Evolutionary conservation across 2,329 filamentous ascomycete genomes (phyloP).

Genomic region (Trichoderma gracile): DNA sequence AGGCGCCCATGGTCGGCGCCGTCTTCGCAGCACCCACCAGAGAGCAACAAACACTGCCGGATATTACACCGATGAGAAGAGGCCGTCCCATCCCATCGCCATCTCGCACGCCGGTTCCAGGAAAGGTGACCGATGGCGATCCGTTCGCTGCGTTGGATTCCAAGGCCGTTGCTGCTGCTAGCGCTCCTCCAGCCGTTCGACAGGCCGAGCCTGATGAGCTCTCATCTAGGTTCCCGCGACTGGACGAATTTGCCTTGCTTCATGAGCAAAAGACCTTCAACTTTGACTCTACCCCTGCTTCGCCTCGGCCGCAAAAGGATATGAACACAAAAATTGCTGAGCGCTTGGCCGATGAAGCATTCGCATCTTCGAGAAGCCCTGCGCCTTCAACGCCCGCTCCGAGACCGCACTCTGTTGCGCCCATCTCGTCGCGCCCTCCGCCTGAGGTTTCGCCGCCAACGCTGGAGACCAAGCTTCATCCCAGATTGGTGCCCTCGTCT

Average conservation of each 20-base stretch:
- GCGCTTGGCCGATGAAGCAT: slow-evolving; percentile 81
- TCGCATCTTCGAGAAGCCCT: slow-evolving; percentile 52
- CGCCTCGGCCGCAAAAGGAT: slow-evolving; percentile 48
- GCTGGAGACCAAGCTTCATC: slow-evolving; percentile 35
- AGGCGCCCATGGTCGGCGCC: slow-evolving; percentile 70
- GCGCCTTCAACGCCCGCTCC: slow-evolving; percentile 30
- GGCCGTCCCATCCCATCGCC: slow-evolving; percentile 60
- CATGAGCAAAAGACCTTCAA: slow-evolving; percentile 87
- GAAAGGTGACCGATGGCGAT: slow-evolving; percentile 65
- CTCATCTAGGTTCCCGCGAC: slow-evolving; percentile 79
- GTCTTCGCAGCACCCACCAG: slow-evolving; percentile 73
- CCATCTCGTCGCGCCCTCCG: slow-evolving; percentile 26
- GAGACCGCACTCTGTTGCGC: slow-evolving; percentile 38
- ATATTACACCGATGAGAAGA: slow-evolving; percentile 91
- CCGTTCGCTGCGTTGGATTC: slow-evolving; percentile 90
- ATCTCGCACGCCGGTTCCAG: slow-evolving; percentile 38
- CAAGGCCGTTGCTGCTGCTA: slow-evolving; percentile 34
- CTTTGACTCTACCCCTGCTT: slow-evolving; percentile 49
- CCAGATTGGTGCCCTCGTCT: slow-evolving; percentile 45
- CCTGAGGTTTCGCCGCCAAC: slow-evolving; percentile 29
- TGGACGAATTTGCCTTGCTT: slow-evolving; percentile 89
- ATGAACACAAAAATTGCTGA: slow-evolving; percentile 70
- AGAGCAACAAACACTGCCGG: slow-evolving; percentile 73
- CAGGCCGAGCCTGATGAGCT: slow-evolving; percentile 70
- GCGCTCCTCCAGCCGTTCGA: slow-evolving; percentile 35